A percentile compares a stretch with the other conserved stretches of the same genome.
phyloP scores from a whole-genome alignment of 148 eudicot genomes.

The Agrostemma githago region DNA sequence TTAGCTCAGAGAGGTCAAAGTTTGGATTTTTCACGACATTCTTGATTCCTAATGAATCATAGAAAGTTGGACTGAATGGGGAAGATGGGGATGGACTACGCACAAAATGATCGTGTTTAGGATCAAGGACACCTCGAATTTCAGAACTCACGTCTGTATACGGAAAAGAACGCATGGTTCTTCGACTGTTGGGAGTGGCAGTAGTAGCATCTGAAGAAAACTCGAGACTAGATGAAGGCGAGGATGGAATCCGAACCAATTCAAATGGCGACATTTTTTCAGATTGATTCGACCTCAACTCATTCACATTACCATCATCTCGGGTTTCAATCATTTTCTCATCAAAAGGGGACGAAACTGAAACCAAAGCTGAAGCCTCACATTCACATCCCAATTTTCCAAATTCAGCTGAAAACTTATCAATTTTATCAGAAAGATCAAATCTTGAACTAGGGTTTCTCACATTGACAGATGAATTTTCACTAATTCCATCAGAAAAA shows the following conservation, averaged over 20 bases:
- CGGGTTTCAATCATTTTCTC: conserved; percentile 24
- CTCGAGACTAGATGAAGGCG: conserved; percentile 35
- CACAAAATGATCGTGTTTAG: conserved; percentile 28
- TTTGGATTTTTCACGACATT: conserved; percentile 52
- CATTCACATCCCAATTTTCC: neutral
- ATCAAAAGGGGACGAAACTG: conserved; percentile 38
- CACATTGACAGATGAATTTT: no score
- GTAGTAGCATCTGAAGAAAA: conserved; percentile 27
- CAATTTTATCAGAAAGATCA: no score
- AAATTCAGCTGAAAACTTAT: neutral
- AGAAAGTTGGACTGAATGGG: conserved; percentile 29
- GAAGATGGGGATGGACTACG: conserved; percentile 20
- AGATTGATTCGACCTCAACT: conserved; percentile 12
- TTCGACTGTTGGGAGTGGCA: conserved; percentile 18
- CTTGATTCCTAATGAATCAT: conserved; percentile 39
- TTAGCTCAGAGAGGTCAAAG: conserved; percentile 28
- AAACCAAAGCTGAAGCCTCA: conserved; percentile 35
- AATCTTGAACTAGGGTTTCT: no score
- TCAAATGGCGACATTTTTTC: conserved; percentile 6
- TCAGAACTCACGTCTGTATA: conserved; percentile 29
- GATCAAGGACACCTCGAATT: conserved; percentile 25
- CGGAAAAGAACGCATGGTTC: conserved; percentile 20
- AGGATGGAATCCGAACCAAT: conserved; percentile 20
- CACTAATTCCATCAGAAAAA: no score
- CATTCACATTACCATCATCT: conserved; percentile 12